These are phyloP conservation scores for Capronia coronata DNA, from an alignment of 2,329 filamentous ascomycete genomes.

Conservation along the genomic window DNA sequence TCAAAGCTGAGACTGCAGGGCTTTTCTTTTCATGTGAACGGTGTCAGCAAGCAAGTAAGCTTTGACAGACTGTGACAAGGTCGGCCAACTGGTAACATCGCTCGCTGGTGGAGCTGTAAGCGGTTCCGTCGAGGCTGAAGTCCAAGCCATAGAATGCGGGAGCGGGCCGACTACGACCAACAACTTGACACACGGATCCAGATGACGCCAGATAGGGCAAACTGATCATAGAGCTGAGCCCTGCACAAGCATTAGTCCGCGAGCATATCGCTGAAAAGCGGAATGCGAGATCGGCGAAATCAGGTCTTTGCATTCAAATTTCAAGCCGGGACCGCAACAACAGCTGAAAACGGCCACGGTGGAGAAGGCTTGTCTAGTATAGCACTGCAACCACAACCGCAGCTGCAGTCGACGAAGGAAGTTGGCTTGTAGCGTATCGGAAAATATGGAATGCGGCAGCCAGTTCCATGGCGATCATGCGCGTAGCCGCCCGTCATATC, in stretches of 20 bases:
- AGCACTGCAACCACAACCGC: no score
- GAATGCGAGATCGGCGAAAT: no score
- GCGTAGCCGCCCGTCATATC: conserved; percentile 22
- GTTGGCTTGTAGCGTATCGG: conserved; percentile 13
- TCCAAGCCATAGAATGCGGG: neutral
- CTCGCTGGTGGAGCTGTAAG: neutral
- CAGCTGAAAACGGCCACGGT: neutral
- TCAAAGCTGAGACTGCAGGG: neutral
- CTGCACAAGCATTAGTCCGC: no score
- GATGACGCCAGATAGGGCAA: no score
- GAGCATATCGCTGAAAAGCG: no score
- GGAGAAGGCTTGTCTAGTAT: neutral
- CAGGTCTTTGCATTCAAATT: neutral
- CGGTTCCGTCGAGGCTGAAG: neutral
- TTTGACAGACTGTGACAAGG: neutral
- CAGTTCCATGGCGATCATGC: conserved; percentile 23
- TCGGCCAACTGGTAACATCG: no score
- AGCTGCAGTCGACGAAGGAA: neutral
- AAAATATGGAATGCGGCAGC: conserved; percentile 20
- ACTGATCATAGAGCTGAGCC: no score
- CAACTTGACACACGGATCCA: neutral
- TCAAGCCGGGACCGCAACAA: no score
- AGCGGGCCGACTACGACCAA: neutral
- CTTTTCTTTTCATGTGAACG: no score
- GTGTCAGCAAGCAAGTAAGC: no score